These are phyloP conservation scores for Calendula officinalis DNA, from an alignment of 129 eudicot genomes.

Conservation along the genomic window DNA sequence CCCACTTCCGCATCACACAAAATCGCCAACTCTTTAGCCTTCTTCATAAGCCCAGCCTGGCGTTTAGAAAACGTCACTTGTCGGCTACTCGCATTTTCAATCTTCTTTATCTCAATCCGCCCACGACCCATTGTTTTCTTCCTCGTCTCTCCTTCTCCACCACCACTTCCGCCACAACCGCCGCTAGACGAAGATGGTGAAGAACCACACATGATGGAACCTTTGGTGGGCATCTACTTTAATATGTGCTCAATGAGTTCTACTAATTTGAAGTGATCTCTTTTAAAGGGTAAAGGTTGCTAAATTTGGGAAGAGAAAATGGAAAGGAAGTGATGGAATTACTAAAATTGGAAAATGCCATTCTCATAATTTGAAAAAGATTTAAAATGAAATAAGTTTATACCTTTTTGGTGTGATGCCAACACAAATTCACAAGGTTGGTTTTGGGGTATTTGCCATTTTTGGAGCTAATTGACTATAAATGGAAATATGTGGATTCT, in stretches of 20 bases:
- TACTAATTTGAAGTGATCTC: constrained; percentile 30
- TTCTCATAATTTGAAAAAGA: constrained; percentile 15
- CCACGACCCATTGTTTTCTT: constrained; percentile 67
- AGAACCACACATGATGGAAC: constrained; percentile 23
- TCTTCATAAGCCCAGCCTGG: constrained; percentile 63
- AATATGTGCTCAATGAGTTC: constrained; percentile 19
- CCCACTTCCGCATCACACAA: constrained; percentile 76
- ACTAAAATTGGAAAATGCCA: constrained; percentile 29
- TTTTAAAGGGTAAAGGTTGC: constrained; percentile 43
- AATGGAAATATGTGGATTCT: constrained; percentile 31
- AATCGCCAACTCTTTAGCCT: constrained; percentile 70
- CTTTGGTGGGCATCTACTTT: constrained; percentile 28
- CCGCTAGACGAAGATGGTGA: constrained; percentile 28
- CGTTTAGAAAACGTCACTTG: constrained; percentile 81
- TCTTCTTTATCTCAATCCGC: constrained; percentile 74
- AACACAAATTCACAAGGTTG: constrained; percentile 18
- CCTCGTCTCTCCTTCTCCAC: constrained; percentile 15
- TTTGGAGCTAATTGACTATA: constrained; percentile 16
- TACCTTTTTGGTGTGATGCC: constrained; percentile 28
- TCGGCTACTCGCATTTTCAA: constrained; percentile 70
- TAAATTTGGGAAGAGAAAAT: constrained; percentile 29
- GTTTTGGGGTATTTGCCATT: constrained; percentile 30
- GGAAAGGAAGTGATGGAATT: constrained; percentile 40
- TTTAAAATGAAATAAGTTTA: constrained; percentile 9
- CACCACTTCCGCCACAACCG: not conserved